Conservation (phyloP, 2,329 filamentous ascomycete genomes). For the Colletotrichum chlorophyti region DNA sequence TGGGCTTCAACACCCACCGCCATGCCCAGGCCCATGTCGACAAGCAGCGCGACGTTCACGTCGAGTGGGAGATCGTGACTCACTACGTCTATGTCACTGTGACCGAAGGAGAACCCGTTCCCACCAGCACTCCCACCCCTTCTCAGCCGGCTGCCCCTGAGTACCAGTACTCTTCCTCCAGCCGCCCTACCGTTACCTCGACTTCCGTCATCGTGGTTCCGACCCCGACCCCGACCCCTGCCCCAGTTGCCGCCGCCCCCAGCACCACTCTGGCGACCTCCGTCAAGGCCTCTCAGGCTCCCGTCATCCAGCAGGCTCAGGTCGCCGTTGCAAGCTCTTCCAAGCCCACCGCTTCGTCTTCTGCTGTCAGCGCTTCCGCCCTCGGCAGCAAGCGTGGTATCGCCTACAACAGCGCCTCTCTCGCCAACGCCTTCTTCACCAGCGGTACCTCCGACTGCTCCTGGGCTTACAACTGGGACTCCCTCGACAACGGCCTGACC, state of each 20-base stretch:
- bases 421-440: constrained; percentile 58
- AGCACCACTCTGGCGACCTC: constrained; percentile 32
- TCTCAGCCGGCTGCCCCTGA: constrained; percentile 7
- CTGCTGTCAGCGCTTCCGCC: constrained; percentile 24
- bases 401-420: constrained; percentile 66
- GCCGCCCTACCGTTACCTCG: constrained; percentile 23
- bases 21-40: constrained; percentile 48
- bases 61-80: constrained; percentile 43
- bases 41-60: constrained; percentile 42
- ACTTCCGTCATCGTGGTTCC: constrained; percentile 18
- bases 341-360: constrained; percentile 33
- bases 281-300: constrained; percentile 17
- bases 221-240: background rate
- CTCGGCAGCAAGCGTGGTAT: constrained; percentile 67
- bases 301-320: constrained; percentile 13
- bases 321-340: constrained; percentile 9
- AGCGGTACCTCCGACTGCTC: constrained; percentile 48
- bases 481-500: constrained; percentile 48
- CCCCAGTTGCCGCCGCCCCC: constrained; percentile 12
- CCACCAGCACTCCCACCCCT: constrained; percentile 18
- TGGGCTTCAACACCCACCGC: constrained; percentile 50
- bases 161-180: constrained; percentile 16
- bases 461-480: constrained; percentile 77
- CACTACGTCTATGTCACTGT: constrained; percentile 51
- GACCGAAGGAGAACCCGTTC: constrained; percentile 36